Evolutionary conservation across 228 moss, liverwort and hornwort species (phyloP), one percentile per base, ranked within the genome.

Genomic region (Sphagnum magellanicum): DNA sequence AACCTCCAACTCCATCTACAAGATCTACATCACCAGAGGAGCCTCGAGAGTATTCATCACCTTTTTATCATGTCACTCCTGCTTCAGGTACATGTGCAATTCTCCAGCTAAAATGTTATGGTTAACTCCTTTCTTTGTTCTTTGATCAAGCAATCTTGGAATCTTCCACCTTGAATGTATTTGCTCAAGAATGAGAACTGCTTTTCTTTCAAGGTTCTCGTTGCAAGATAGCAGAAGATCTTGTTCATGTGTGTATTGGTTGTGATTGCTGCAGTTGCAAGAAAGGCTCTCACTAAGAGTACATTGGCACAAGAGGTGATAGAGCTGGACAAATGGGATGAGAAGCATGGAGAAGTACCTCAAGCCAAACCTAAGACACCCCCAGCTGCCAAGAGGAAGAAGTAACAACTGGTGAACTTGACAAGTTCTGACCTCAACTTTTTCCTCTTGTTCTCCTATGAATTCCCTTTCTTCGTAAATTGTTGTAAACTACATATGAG

Each of bases 301-400:
- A 77, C 77, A 49, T 15, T 79, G 68, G 73, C 66, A 59, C 74
- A 77, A 59, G 48, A 55, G 62, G 85, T 85, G 49, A 77, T 66
- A 8, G 75, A 72, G 52, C 53, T 85, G 66, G 73, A 74, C 68
- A 71, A 50, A 50, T 81, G 85, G 85, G 77, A 73, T 74, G 79
- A 77, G 57, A 85, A 73, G 75, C 63, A 72, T 15, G 70, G 72
- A 48, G 59, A 71, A 47, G 81, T 32, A 32, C 32, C 32, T 32
- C 32, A 67, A 12, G 66, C 68, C 0, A 68, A 51, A 6, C 14
- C 4, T 60, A 59, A 59, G 59, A 15, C 60, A 50, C 16, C 60
- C 4, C 6, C 69, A 7, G 49, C 6, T 0, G 67, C 12, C 48
- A 60, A 48, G 59, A 69, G 50, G 55, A 71, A 71, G 46, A 32